phyloP scores from a whole-genome alignment of 352 stramenopile genomes.

The Globisporangium emineosum region DNA sequence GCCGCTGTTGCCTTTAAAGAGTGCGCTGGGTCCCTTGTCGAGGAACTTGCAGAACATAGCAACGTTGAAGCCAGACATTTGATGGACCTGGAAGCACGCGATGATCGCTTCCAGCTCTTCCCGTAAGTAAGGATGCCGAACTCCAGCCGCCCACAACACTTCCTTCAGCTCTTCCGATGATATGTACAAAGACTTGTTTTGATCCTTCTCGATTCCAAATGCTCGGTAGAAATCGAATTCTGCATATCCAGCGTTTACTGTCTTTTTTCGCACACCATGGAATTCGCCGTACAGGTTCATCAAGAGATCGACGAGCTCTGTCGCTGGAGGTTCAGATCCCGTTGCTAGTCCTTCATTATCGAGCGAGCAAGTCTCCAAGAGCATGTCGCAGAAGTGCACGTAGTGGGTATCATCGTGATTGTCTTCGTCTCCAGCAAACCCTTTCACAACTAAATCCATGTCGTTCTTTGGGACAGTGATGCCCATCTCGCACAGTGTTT shows the following conservation, averaged over 20 bases:
- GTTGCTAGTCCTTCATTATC: constrained; percentile 23
- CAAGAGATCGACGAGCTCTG: constrained; percentile 50
- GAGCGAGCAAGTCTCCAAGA: constrained; percentile 45
- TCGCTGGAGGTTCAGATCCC: constrained; percentile 24
- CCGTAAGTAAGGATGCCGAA: constrained; percentile 63
- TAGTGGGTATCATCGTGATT: constrained; percentile 39
- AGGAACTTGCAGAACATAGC: constrained; percentile 55
- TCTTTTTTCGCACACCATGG: constrained; percentile 22
- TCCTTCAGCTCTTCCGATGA: constrained; percentile 68
- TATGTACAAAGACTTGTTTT: constrained; percentile 34
- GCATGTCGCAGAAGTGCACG: constrained; percentile 51
- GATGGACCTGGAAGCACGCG: constrained; percentile 43
- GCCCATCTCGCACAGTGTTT: constrained; percentile 65
- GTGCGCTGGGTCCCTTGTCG: constrained; percentile 38
- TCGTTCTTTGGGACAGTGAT: constrained; percentile 36
- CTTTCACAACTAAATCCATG: constrained; percentile 37
- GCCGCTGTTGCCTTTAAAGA: constrained; percentile 38
- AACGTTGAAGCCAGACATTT: constrained; percentile 45
- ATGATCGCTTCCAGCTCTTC: constrained; percentile 66
- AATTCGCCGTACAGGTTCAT: constrained; percentile 45
- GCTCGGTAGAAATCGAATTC: constrained; percentile 45
- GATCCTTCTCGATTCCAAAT: constrained; percentile 42
- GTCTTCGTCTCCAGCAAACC: constrained; percentile 36
- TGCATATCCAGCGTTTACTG: constrained; percentile 22
- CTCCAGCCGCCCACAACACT: constrained; percentile 55